A percentile compares a stretch with the other conserved stretches of the same genome.
phyloP scores from a whole-genome alignment of 495 filamentous ascomycete genomes.

The Parathielavia appendiculata region DNA sequence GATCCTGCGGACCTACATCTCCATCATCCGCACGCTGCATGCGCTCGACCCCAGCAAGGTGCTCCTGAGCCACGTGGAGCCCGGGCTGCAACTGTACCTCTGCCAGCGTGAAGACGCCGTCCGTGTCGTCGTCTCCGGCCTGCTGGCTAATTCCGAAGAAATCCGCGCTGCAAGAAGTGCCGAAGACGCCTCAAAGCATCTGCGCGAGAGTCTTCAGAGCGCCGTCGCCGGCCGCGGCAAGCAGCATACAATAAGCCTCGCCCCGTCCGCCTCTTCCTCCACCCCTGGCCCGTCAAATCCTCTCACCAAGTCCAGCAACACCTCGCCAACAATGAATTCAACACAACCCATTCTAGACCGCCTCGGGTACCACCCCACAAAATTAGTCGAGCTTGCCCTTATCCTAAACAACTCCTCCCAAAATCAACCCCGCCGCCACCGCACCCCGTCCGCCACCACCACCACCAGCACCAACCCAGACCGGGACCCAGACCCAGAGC shows the following conservation, averaged over 20 bases:
- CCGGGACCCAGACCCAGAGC: conserved; percentile 49
- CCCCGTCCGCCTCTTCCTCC: background rate
- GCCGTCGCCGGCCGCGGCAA: background rate
- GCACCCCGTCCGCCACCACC: conserved; percentile 31
- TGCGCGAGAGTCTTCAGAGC: conserved; percentile 3
- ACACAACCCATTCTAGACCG: background rate
- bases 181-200: conserved; percentile 31
- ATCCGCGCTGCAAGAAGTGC: conserved; percentile 30
- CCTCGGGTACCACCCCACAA: conserved; percentile 17
- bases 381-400: conserved; percentile 67
- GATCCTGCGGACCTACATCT: conserved; percentile 86
- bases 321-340: background rate
- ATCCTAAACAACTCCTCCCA: conserved; percentile 62
- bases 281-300: too few relatives aligned
- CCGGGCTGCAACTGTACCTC: conserved; percentile 78
- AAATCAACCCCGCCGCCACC: conserved; percentile 18
- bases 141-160: conserved; percentile 64
- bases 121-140: conserved; percentile 75
- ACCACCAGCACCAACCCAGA: conserved; percentile 33
- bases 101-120: conserved; percentile 93
- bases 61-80: conserved; percentile 77
- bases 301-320: background rate
- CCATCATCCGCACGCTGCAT: conserved; percentile 83
- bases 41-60: conserved; percentile 89
- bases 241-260: background rate